These are phyloP conservation scores for Trichoderma gracile DNA, from an alignment of 2,329 filamentous ascomycete genomes.

Conservation along the genomic window DNA sequence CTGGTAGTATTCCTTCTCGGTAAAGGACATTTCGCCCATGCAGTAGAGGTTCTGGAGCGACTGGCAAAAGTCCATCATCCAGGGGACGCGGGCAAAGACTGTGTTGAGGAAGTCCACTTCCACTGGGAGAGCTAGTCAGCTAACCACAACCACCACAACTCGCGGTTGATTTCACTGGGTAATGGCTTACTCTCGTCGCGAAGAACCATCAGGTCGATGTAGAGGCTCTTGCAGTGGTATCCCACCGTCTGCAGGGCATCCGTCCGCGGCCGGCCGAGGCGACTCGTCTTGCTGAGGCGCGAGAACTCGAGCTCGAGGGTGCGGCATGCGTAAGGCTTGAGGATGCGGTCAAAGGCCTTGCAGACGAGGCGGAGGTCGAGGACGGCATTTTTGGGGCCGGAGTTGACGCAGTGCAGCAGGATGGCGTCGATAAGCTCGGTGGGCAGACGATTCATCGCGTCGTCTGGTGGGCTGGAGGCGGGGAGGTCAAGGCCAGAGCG, in stretches of 20 bases:
- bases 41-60: conserved; percentile 49
- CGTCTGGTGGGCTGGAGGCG: conserved; percentile 6
- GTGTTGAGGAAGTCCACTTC: conserved; percentile 51
- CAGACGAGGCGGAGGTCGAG: conserved; percentile 52
- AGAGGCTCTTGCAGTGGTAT: conserved; percentile 50
- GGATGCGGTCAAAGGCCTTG: conserved; percentile 48
- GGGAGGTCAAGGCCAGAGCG: background rate
- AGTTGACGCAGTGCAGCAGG: conserved; percentile 45
- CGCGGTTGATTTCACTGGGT: background rate
- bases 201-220: conserved; percentile 55
- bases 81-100: conserved; percentile 48
- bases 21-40: conserved; percentile 52
- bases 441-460: conserved; percentile 49
- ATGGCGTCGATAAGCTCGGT: conserved; percentile 51
- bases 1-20: conserved; percentile 49
- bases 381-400: conserved; percentile 47
- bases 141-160: background rate
- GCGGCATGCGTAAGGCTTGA: conserved; percentile 49
- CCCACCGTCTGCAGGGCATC: conserved; percentile 49
- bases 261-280: conserved; percentile 38
- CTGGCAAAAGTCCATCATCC: conserved; percentile 48
- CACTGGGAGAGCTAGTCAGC: conserved; percentile 39
- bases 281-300: conserved; percentile 45
- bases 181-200: conserved; percentile 50
- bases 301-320: conserved; percentile 54